Conservation (phyloP, 768 basidiomycete species). For the Hirschioporus abietinus region DNA sequence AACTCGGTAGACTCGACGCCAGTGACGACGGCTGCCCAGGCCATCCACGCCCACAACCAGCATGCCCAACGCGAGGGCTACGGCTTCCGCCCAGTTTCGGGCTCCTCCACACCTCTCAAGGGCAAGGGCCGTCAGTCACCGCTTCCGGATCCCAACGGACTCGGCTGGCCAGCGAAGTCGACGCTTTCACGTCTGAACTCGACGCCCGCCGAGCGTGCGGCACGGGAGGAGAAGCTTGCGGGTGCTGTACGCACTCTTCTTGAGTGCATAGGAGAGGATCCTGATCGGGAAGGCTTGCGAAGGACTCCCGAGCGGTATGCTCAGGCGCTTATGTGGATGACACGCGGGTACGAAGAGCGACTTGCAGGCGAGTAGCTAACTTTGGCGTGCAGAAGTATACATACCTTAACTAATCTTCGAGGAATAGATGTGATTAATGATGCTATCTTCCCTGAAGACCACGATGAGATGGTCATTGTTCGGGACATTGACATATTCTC, state of each 20-base stretch:
- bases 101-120: slow-evolving; percentile 54
- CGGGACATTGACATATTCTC: slow-evolving; percentile 96
- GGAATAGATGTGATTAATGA: slow-evolving; percentile 93
- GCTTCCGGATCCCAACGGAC: slow-evolving; percentile 56
- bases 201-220: slow-evolving; percentile 63
- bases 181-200: slow-evolving; percentile 82
- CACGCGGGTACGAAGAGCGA: slow-evolving; percentile 95
- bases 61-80: slow-evolving; percentile 56
- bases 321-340: slow-evolving; percentile 98
- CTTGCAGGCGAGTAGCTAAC: slow-evolving; percentile 57
- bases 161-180: slow-evolving; percentile 96
- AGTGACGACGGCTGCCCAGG: slow-evolving; percentile 9
- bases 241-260: slow-evolving; percentile 86
- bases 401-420: not conserved
- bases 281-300: slow-evolving; percentile 86
- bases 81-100: slow-evolving; percentile 72
- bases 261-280: slow-evolving; percentile 98
- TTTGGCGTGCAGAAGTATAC: slow-evolving; percentile 10
- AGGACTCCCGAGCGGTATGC: slow-evolving; percentile 95
- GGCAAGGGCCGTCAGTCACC: slow-evolving; percentile 8
- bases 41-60: slow-evolving; percentile 12
- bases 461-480: slow-evolving; percentile 99
- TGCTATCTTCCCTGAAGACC: slow-evolving; percentile 97
- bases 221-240: slow-evolving; percentile 72
- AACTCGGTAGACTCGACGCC: not conserved